These are phyloP conservation scores for Erythrobasidium hasegawianum DNA, from an alignment of 1,284 basidiomycete genomes.

Conservation along the genomic window DNA sequence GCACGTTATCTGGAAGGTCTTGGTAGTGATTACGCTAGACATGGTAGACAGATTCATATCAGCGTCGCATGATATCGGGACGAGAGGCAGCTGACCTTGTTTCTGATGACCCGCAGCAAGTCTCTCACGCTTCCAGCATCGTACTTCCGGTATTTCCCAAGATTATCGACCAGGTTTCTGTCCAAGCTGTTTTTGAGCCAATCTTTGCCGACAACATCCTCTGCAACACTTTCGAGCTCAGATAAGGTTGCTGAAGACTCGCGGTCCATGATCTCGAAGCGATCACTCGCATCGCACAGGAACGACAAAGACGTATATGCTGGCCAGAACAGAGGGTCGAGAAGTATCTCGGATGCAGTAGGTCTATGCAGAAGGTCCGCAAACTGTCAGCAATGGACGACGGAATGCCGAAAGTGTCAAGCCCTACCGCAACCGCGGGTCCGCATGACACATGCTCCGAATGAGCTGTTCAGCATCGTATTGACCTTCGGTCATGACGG, in stretches of 20 bases:
- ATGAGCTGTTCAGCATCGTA: conserved; percentile 79
- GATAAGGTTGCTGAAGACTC: conserved; percentile 77
- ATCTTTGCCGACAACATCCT: conserved; percentile 64
- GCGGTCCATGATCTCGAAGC: conserved; percentile 95
- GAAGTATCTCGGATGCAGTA: conserved; percentile 75
- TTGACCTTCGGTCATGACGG: conserved; percentile 67
- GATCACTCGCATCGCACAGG: conserved; percentile 92
- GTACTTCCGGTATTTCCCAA: conserved; percentile 96
- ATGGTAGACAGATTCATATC: not conserved
- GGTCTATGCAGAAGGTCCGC: conserved; percentile 63
- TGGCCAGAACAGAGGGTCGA: conserved; percentile 97
- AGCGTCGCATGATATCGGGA: not conserved
- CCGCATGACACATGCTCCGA: conserved; percentile 65
- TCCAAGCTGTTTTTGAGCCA: conserved; percentile 79
- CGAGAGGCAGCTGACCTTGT: conserved; percentile 73
- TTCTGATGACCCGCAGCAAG: conserved; percentile 82
- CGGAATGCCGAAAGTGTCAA: too few species aligned
- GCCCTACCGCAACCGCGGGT: conserved; percentile 66
- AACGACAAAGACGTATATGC: conserved; percentile 78
- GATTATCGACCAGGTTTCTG: conserved; percentile 81
- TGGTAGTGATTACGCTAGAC: conserved; percentile 94
- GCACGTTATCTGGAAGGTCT: conserved; percentile 83
- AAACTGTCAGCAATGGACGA: too few species aligned
- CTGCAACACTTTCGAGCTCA: conserved; percentile 67
- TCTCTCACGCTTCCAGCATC: conserved; percentile 87